phyloP scores from a whole-genome alignment of 805 yeast genomes.

The Ogataea nitratoaversa region DNA sequence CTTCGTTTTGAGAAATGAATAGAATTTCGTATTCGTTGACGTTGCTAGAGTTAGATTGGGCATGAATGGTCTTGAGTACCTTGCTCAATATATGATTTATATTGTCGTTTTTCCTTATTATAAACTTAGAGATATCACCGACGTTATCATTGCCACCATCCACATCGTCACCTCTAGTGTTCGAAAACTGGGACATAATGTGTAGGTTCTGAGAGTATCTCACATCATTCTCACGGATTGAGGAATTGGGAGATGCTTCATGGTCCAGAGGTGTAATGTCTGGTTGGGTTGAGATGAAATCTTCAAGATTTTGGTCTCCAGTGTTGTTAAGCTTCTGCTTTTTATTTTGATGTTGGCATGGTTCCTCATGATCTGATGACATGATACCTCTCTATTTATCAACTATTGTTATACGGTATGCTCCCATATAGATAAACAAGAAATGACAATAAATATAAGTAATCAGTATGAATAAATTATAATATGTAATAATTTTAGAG shows the following conservation, averaged over 20 bases:
- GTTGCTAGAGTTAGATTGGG: not conserved
- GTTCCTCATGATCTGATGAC: not conserved
- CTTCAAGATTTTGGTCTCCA: no score
- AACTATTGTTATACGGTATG: no score
- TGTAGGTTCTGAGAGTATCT: slow-evolving; percentile 1
- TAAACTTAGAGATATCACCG: slow-evolving; percentile 1
- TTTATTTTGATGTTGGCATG: not conserved
- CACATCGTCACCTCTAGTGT: not conserved
- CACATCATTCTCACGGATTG: not conserved
- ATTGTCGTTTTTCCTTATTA: slow-evolving; percentile 21
- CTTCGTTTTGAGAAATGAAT: slow-evolving; percentile 16
- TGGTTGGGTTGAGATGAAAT: not conserved
- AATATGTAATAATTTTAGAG: no score
- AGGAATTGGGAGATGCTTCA: not conserved
- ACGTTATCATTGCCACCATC: slow-evolving; percentile 1
- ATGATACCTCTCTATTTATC: no score
- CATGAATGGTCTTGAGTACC: slow-evolving; percentile 10
- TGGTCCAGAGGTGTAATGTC: no score
- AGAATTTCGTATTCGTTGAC: slow-evolving; percentile 11
- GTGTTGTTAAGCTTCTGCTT: not conserved
- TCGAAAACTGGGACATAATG: not conserved
- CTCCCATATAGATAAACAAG: no score
- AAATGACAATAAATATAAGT: no score
- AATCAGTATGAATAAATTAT: no score
- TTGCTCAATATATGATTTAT: slow-evolving; percentile 18